Conservation (phyloP, 306 rosid species). For the Cotoneaster glaucophyllus region DNA sequence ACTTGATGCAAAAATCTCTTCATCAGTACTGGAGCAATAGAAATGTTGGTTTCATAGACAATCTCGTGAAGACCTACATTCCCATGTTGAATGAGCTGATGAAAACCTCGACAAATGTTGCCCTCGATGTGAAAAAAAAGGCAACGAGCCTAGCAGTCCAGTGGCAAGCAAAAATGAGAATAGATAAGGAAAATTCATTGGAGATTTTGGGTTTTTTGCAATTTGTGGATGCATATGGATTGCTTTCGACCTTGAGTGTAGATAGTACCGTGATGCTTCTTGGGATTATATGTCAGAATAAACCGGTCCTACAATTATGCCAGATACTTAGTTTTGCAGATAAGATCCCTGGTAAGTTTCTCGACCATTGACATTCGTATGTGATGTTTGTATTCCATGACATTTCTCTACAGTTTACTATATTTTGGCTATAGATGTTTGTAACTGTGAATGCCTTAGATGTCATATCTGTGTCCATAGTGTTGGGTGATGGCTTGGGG, state of each 20-base stretch:
- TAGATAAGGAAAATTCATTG: constrained; percentile 16
- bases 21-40: constrained; percentile 19
- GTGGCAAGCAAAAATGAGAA: constrained; percentile 32
- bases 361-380: background rate
- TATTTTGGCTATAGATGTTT: constrained; percentile 24
- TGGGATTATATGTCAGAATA: constrained; percentile 29
- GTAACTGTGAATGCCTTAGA: background rate
- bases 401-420: background rate
- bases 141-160: constrained; percentile 44
- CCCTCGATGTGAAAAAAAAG: constrained; percentile 29
- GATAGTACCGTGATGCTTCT: constrained; percentile 37
- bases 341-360: constrained; percentile 41
- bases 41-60: constrained; percentile 11
- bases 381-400: background rate
- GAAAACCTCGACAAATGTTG: constrained; percentile 32
- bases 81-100: constrained; percentile 28
- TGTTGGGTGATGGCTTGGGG: background rate
- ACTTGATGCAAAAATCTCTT: constrained; percentile 25
- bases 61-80: constrained; percentile 14
- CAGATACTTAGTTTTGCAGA: constrained; percentile 30
- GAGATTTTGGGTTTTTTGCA: constrained; percentile 46
- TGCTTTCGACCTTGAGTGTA: constrained; percentile 31
- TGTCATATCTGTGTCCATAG: background rate
- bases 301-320: constrained; percentile 35
- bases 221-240: constrained; percentile 36